Evolutionary conservation across 2,329 filamentous ascomycete species (phyloP).

Genomic region (Verticillium isaacii): DNA sequence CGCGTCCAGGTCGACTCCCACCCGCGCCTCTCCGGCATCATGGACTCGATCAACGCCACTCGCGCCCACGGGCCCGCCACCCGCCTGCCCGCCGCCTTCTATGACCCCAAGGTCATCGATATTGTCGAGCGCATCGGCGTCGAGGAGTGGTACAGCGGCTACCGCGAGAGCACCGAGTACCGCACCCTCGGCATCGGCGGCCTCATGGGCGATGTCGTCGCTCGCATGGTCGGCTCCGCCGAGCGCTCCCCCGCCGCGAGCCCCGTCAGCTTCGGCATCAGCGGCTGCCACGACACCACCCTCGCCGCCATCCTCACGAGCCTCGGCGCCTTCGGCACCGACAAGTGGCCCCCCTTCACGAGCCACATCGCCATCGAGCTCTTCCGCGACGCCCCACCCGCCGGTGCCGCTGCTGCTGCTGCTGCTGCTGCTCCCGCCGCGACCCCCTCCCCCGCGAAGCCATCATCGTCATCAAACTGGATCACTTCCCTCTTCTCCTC

Average conservation of each 20-base stretch:
- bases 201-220: constrained; percentile 77
- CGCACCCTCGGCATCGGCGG: constrained; percentile 83
- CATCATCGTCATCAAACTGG: constrained; percentile 21
- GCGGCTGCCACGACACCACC: constrained; percentile 91
- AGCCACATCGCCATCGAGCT: constrained; percentile 89
- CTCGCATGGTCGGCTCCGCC: constrained; percentile 66
- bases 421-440: background rate
- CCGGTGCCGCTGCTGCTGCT: background rate
- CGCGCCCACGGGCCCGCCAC: constrained; percentile 79
- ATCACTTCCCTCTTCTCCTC: constrained; percentile 25
- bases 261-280: constrained; percentile 69
- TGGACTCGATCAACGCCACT: constrained; percentile 91
- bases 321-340: constrained; percentile 69
- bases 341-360: constrained; percentile 87
- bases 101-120: constrained; percentile 65
- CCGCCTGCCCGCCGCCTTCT: constrained; percentile 78
- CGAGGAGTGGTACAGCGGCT: constrained; percentile 92
- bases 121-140: constrained; percentile 73
- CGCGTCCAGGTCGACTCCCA: constrained; percentile 77
- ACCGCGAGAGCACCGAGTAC: constrained; percentile 79
- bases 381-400: constrained; percentile 54
- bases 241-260: constrained; percentile 52
- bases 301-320: constrained; percentile 74
- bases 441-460: constrained; percentile 10
- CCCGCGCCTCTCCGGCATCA: constrained; percentile 81